Base-by-base conservation (phyloP, 2,329 filamentous ascomycete species). In the Aspergillus tamarii region DNA sequence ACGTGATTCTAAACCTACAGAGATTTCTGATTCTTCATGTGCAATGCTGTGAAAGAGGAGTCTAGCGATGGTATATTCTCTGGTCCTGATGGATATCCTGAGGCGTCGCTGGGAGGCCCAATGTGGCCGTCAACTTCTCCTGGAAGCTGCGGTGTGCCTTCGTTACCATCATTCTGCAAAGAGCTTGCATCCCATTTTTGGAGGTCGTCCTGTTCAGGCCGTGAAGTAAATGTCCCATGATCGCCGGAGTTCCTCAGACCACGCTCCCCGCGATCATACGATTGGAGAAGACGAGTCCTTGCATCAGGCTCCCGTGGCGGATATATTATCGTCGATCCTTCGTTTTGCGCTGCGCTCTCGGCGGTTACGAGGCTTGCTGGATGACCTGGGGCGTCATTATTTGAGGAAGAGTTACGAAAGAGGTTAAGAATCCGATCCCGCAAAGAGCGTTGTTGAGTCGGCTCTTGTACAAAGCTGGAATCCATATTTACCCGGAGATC, bases 171-270 rank as follows among this genome's bases (percentile, higher is more conserved):
- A 23, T 61, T 67, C 41, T 70, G 73, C 21, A 73, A 69, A 30
- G 72, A 72, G 28, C 69, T 72, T 28, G 71, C 72, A 39, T 70
- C 66, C 36, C 73, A 77, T 39, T 74, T 73, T 10, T 84, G 83
- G 57, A 84, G 87, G 53, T 79, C 80, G 0, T 89, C 85, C 52
- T 84, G 87, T 57, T 80, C 80, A 0, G 90, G 85, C 43, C 88
- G 82, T 1, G 91, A 89, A 50, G 91, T 93, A 73, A 94, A 92
- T 19, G 91, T 91, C 70, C 91, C 92, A 79, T 95, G 90, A 70
- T 85, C 84, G 80, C 89, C 92, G 45, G 77, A 74, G 32, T 62
- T 61, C 30, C 75, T 77, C 55, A 79, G 71, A 55, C 79, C 80
- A 55, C 79, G 76, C 19, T 75, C 69, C 28, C 66, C 70, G 43